Base-by-base conservation (phyloP, 352 stramenopile species). In the Globisporangium uncinulatum region DNA sequence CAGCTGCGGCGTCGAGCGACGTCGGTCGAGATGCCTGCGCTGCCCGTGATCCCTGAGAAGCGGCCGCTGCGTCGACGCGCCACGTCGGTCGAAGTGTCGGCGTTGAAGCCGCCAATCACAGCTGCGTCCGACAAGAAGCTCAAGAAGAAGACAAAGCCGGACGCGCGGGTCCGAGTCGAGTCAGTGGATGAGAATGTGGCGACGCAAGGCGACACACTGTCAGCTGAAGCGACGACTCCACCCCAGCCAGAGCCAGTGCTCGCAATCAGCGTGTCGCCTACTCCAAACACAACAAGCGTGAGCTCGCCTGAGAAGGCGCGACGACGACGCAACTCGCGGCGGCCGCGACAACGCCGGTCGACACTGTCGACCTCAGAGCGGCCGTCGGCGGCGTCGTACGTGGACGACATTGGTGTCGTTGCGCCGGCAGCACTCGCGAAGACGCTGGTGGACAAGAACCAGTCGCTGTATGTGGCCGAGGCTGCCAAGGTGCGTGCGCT, bases 371-470 rank as follows among this genome's bases (percentile, higher is more conserved):
- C 43, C 19, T 46, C 57, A 13, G 57, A 63, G 36, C 57, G 50
- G 0, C 57, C 44, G 3, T 57, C 57, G 7, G n/a, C n/a, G n/a
- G n/a, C n/a, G n/a, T n/a, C n/a, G n/a, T 57, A 29, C 6, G 57
- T 57, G 31, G 57, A 63, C 13, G 57, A 57, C 41, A 57, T 63
- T 36, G 42, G 56, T 4, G 37, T 63, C 17, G 29, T 63, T 13
- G 57, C 57, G 21, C 57, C 57, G 36, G 24, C 39, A 41, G 50
- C 39, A 19, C 32, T 45, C 29, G 32, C 42, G 3, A 36, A 14
- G 31, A 39, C 57, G 7, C 29, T 44, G 6, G 42, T 46, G 29
- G 57, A 63, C 41, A 51, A 57, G 44, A 44, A 63, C 24, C 50
- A 50, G 11, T 31, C 20, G 6, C 1, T 51, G 48, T 63, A 57